phyloP scores from a whole-genome alignment of 148 eudicot genomes.

The Pouteria glomerata region DNA sequence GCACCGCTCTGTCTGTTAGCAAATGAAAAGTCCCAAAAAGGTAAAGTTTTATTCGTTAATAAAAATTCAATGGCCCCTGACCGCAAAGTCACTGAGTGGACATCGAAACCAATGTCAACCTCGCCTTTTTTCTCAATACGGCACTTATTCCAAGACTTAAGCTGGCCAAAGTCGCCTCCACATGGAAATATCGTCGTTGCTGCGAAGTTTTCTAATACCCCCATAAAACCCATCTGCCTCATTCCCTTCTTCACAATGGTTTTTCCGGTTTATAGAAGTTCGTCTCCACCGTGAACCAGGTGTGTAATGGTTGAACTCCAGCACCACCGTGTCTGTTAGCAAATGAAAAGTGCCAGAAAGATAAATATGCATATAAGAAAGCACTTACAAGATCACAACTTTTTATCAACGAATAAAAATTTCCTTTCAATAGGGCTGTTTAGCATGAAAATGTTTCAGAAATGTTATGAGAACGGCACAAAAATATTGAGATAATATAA shows the following conservation, averaged over 20 bases:
- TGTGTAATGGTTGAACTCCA: slow-evolving; percentile 85
- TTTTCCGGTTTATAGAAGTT: slow-evolving; percentile 53
- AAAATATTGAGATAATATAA: too few relatives aligned
- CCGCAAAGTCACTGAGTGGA: too few relatives aligned
- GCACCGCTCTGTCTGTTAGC: slow-evolving; percentile 50
- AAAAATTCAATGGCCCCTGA: too few relatives aligned
- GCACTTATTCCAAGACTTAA: slow-evolving; percentile 68
- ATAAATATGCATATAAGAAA: not conserved
- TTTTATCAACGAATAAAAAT: not conserved
- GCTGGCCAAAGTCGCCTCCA: slow-evolving; percentile 87
- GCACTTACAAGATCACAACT: not conserved
- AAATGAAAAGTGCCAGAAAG: too few relatives aligned
- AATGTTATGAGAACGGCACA: too few relatives aligned
- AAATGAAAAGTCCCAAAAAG: too few relatives aligned
- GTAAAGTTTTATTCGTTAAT: too few relatives aligned
- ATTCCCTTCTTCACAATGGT: slow-evolving; percentile 84
- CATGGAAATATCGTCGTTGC: slow-evolving; percentile 45
- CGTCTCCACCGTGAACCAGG: slow-evolving; percentile 77
- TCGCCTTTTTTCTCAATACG: too few relatives aligned
- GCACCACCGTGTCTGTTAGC: slow-evolving; percentile 51
- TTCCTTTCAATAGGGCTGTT: too few relatives aligned
- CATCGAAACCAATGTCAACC: too few relatives aligned
- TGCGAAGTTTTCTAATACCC: slow-evolving; percentile 64
- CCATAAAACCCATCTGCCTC: slow-evolving; percentile 91
- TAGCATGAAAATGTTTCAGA: too few relatives aligned